Evolutionary conservation across 169 alveolate species (phyloP), one percentile per base, ranked within the genome.

Genomic region (Eimeria sp.): DNA sequence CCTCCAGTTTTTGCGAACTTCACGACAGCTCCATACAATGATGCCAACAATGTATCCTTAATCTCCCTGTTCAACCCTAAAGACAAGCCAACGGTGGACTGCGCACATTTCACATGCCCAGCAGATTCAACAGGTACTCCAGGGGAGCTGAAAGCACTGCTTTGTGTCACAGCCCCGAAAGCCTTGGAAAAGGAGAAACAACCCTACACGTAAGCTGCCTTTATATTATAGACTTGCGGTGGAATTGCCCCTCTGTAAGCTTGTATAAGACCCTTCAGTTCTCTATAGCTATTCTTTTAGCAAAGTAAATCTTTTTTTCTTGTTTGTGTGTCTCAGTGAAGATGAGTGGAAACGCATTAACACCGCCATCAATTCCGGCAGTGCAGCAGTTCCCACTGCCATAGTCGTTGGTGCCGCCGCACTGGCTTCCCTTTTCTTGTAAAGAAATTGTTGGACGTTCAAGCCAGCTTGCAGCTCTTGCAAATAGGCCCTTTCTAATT

Each of bases 81-180:
- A 0, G 27, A 34, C 0, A 20, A 30, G 0, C 20, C 61, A 58
- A 40, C 14, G 58, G 27, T 75, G 51, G 84, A 75, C 84, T 75
- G 84, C 84, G 84, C 84, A 43, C 11, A 30, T 58, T 75, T 75
- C 84, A 16, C 30, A n/a, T 73, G 84, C 84, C 84, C 84, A 45
- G 84, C 49, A 73, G 18, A 1, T 18, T 13, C 58, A 9, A 20
- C 84, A 30, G 51, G 9, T 20, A 7, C 25, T 10, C 4, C 25
- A 30, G 11, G 51, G 7, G 34, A 5, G 58, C 5, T 75, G 40
- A 75, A 75, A 30, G 84, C 84, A 43, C 61, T 75, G 9, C 84
- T 75, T 22, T 75, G 84, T 25, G 30, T 75, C 30, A 75, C 84
- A 13, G 20, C 57, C 20, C 84, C 84, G 6, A 30, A 43, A 6